Conservation (phyloP, 1,284 basidiomycete genomes). For the Tylopilus microsporus region DNA sequence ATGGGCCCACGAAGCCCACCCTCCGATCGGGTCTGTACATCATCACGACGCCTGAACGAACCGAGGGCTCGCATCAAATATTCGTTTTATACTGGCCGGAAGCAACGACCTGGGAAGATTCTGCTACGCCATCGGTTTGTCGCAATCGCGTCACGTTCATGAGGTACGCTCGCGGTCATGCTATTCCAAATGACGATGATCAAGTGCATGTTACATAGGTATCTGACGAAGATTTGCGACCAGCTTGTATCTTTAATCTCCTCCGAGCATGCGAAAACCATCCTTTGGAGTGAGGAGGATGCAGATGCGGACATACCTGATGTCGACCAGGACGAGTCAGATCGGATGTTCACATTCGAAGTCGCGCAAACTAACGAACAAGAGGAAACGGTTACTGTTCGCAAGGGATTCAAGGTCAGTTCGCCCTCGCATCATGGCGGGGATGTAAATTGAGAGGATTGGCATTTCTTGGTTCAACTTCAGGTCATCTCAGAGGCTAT, state of each 20-base stretch:
- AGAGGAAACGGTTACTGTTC: conserved; percentile 45
- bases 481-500: conserved; percentile 21
- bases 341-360: conserved; percentile 50
- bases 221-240: conserved; percentile 53
- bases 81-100: conserved; percentile 61
- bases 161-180: conserved; percentile 37
- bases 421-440: not conserved
- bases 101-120: conserved; percentile 55
- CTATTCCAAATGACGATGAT: not conserved
- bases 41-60: conserved; percentile 17
- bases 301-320: conserved; percentile 26
- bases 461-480: not conserved
- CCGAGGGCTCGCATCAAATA: conserved; percentile 24
- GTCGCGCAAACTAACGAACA: conserved; percentile 56
- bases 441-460: not conserved
- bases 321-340: conserved; percentile 38
- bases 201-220: conserved; percentile 32
- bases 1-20: conserved; percentile 22
- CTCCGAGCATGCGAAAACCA: conserved; percentile 37
- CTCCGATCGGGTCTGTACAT: conserved; percentile 53
- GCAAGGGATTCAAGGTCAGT: conserved; percentile 41
- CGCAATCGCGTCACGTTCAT: conserved; percentile 59
- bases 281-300: conserved; percentile 43
- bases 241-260: conserved; percentile 49
- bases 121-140: conserved; percentile 39